These are phyloP conservation scores for Ajuga reptans DNA, from an alignment of 305 asterid genomes.

Conservation along the genomic window DNA sequence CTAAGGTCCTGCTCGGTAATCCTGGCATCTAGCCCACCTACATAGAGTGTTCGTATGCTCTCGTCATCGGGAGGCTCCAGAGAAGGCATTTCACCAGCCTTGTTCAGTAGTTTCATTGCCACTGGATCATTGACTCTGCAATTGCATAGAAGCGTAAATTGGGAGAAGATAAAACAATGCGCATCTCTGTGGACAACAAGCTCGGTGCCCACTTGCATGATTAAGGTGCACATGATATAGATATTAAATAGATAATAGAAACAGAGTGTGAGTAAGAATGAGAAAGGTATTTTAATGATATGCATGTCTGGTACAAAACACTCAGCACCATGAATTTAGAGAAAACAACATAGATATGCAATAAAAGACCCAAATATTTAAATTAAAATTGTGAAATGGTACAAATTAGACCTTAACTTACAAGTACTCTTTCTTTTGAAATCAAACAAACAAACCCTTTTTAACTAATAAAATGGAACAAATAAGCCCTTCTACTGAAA, in stretches of 20 bases:
- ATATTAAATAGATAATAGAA: neutral
- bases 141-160: neutral
- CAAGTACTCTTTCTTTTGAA: too few relatives aligned
- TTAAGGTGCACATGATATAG: too few relatives aligned
- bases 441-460: too few relatives aligned
- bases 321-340: neutral
- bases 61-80: constrained; percentile 91
- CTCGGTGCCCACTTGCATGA: too few relatives aligned
- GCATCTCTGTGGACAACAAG: neutral
- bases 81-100: constrained; percentile 98
- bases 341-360: neutral
- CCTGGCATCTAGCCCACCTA: constrained; percentile 89
- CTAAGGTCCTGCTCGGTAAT: constrained; percentile 74
- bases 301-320: neutral
- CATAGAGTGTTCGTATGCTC: constrained; percentile 81
- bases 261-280: neutral
- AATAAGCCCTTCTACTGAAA: too few relatives aligned
- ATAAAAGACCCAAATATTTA: neutral
- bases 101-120: constrained; percentile 75
- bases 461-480: too few relatives aligned
- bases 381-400: neutral
- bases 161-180: neutral
- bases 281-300: neutral
- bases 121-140: constrained; percentile 90
- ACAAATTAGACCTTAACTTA: too few relatives aligned